Base-by-base conservation (phyloP, 2,329 filamentous ascomycete genomes). In the Aplosporella prunicola region DNA sequence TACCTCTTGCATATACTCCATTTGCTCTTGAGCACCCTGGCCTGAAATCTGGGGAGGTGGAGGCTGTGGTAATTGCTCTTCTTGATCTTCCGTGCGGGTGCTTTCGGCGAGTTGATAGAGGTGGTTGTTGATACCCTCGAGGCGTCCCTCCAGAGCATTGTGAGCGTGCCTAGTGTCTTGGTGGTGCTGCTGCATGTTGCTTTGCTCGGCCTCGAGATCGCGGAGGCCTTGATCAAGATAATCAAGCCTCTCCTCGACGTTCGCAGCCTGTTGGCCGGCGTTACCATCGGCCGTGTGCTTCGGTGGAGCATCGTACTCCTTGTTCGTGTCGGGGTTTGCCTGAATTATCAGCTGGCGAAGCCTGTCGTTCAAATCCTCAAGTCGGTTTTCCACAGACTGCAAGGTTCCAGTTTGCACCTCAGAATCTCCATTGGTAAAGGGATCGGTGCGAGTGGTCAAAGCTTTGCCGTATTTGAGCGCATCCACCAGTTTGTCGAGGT, bases 221-320 rank as follows among this genome's bases (percentile, higher is more conserved):
- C 68, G 63, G 20, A 91, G 61, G 1, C 76, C 75, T 47, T 73
- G 72, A 41, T 82, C 77, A 3, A 93, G 66, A 49, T 86, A 88
- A 26, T 80, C 74, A 14, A 91, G 58, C 51, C 88, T 80, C 20
- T 64, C 63, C 40, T 69, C 62, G 2, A 72, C 42, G 3, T 46
- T 46, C 2, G 55, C 50, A 17, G 44, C 43, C 9, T 17, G 14
- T 30, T 43, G 31, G 2, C 31, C 37, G 13, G 30, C 24, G 20
- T 10, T 22, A 2, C 3, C 32, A 26, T 57, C 51, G 9, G 44
- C 35, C 18, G 43, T 34, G 6, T 39, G 47, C 20, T 49, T 46
- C 10, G 57, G 56, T 7, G 55, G 50, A 9, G 51, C 44, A 11
- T 53, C 46, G 32, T 57, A 60, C 20, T 52, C 48, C 18, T 51